Evolutionary conservation across 768 basidiomycete genomes (phyloP), one percentile per base, ranked within the genome.

Genomic region (Mycena polygramma): DNA sequence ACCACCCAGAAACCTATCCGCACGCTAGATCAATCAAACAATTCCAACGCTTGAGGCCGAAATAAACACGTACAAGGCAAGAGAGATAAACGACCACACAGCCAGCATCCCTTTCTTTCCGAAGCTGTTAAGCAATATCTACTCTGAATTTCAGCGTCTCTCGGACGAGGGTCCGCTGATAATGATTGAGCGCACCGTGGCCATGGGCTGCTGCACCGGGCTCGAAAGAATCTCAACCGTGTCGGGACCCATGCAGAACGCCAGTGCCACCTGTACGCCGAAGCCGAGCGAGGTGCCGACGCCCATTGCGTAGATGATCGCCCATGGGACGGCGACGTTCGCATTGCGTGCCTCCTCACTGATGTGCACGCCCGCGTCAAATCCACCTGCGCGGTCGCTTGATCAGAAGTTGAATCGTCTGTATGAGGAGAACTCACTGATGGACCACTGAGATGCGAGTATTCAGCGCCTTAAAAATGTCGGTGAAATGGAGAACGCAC

Each of bases 221-320:
- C 76, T 80, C 6, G 22, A 63, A 20, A 83, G 24, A 41, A 78
- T 82, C 11, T 72, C 63, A 17, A 77, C 59, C 11, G 81, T 26
- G 66, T 91, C 85, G 0, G 76, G 80, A 35, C 90, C 90, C 88
- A 90, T 90, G 75, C 84, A 88, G 71, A 91, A 88, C 0, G 88
- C 82, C 7, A 90, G 78, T 13, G 85, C 74, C n/a, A 91, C 71
- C 26, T 90, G 87, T 66, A 91, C 82, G 6, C 84, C 86, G 81
- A 76, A 83, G 4, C 87, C 87, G n/a, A 88, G 81, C 8, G 87
- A 62, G 43, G 86, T 84, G 13, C 85, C 79, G 26, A 85, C 84
- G 1, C 76, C 80, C 43, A 85, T 82, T 26, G 88, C 82, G 39
- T 80, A 80, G 26, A 90, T 82, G 37, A 90, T 90, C 15, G 89